Evolutionary conservation across 1,139 yeast genomes (phyloP), one percentile per base, ranked within the genome.

Genomic region (Kluyveromyces sp.): DNA sequence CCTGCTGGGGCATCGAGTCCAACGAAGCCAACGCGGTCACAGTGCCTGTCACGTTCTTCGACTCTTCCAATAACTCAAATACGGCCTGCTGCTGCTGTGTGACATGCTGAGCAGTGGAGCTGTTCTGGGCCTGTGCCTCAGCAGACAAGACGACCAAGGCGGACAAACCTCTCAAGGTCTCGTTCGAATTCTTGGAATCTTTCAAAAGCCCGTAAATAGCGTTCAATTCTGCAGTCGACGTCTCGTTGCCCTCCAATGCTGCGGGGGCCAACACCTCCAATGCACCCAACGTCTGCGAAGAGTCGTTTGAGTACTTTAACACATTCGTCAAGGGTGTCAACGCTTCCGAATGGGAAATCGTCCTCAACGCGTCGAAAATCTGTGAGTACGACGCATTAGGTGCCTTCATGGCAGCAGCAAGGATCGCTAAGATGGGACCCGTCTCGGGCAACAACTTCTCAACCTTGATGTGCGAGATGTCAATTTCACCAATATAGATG

Each of bases 391-490:
- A 45, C 15, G 47, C 46, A 36, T 54, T 54, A 39, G 51, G 53
- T 15, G 60, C 51, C 16, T 52, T 40, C 39, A 58, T 39, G 30
- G 63, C 56, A 22, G 57, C 49, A 18, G 60, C 60, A 15, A 62
- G 40, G 12, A 61, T 49, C 3, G 53, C 46, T 22, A 61, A 41
- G 20, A 61, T 47, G 11, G 62, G 57, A 16, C 50, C 51, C 9
- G 60, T 46, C 35, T 52, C 47, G 28, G 65, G 65, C 20, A 61
- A 38, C 41, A 61, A 58, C 43, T 62, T 62, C 22, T 63, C 54
- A 25, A 60, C 63, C 37, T 61, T 60, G 41, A 62, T 56, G 34
- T 55, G 57, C 19, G 55, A 47, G 36, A 62, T 57, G 40, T 57
- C 57, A 29, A 65, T 64, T 35, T 58, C 54, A 44, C 64, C 64